phyloP scores from a whole-genome alignment of 768 basidiomycete species.

The Pseudohyphozyma bogoriensis region DNA sequence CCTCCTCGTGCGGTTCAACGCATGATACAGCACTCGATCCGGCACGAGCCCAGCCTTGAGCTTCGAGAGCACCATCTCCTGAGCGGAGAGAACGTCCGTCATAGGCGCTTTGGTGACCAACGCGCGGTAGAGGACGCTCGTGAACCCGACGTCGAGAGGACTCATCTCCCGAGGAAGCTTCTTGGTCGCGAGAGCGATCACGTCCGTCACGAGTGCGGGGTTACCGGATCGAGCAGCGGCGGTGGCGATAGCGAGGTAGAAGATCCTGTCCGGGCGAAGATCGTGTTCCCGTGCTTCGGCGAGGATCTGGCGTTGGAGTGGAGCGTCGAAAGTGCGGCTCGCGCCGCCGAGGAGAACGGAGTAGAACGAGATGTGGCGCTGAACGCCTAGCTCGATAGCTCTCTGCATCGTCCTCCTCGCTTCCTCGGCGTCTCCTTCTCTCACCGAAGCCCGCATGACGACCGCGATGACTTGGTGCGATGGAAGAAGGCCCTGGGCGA shows the following conservation, averaged over 20 bases:
- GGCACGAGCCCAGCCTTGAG: conserved; percentile 12
- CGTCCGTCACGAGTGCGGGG: conserved; percentile 4
- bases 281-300: conserved; percentile 54
- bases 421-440: conserved; percentile 50
- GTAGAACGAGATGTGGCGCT: conserved; percentile 58
- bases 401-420: conserved; percentile 50
- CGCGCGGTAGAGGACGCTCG: conserved; percentile 22
- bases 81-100: neutral
- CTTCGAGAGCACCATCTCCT: neutral
- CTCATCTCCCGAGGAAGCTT: neutral
- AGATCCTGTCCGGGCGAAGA: conserved; percentile 50
- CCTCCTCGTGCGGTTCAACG: neutral
- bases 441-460: conserved; percentile 63
- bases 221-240: conserved; percentile 2
- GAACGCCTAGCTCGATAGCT: conserved; percentile 47
- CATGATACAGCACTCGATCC: neutral
- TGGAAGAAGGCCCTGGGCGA: conserved; percentile 59
- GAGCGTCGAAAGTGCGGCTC: conserved; percentile 52
- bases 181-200: conserved; percentile 4
- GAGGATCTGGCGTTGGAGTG: conserved; percentile 50
- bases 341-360: conserved; percentile 67
- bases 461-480: conserved; percentile 63
- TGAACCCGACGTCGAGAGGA: conserved; percentile 20
- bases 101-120: neutral
- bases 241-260: conserved; percentile 24